These are phyloP conservation scores for Phyllosticta citribraziliensis DNA, from an alignment of 2,329 filamentous ascomycete species.

Conservation along the genomic window DNA sequence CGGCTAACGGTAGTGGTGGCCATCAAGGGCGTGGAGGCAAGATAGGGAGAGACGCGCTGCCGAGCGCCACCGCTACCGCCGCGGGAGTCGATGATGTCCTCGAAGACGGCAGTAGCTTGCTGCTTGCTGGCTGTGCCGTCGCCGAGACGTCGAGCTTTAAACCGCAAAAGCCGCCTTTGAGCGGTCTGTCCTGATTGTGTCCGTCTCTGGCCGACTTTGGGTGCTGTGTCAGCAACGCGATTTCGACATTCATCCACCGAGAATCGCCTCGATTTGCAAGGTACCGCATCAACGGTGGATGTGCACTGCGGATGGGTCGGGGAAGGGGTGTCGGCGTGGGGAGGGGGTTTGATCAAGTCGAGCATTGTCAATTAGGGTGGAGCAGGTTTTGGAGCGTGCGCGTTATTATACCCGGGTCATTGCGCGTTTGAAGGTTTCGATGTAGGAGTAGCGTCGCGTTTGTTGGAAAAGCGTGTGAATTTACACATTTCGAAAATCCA, in stretches of 20 bases:
- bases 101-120: not conserved
- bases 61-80: not conserved
- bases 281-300: no score
- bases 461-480: no score
- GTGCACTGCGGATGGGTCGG: not conserved
- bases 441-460: no score
- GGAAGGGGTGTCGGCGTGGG: not conserved
- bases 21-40: slow-evolving; percentile 3
- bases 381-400: not conserved
- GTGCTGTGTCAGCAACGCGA: not conserved
- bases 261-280: not conserved
- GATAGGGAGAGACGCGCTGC: not conserved
- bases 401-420: not conserved
- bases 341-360: not conserved
- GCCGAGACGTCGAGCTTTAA: slow-evolving; percentile 5
- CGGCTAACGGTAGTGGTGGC: slow-evolving; percentile 3
- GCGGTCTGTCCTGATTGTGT: slow-evolving; percentile 2
- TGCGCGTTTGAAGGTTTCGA: not conserved
- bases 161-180: slow-evolving; percentile 1
- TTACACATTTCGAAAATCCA: no score
- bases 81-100: not conserved
- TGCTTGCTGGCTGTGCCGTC: not conserved
- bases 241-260: not conserved
- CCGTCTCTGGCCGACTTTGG: not conserved
- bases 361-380: not conserved